Evolutionary conservation across 495 filamentous ascomycete genomes (phyloP).

Genomic region (Penicillium malachiteum): DNA sequence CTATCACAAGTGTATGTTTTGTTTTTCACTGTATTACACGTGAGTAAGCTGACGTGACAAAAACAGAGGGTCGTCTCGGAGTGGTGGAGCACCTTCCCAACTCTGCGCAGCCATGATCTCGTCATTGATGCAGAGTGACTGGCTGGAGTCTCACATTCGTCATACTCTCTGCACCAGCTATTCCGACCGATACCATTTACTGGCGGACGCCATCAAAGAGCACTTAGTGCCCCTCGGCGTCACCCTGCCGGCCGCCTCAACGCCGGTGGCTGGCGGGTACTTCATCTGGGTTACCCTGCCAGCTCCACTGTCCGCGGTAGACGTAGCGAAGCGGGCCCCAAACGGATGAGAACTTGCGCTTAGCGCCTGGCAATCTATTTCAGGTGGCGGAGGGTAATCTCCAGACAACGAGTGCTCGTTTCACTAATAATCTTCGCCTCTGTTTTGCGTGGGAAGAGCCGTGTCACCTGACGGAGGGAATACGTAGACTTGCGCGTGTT

Average conservation of each 20-base stretch:
- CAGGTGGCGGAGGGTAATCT: slow-evolving; percentile 58
- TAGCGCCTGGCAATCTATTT: slow-evolving; percentile 66
- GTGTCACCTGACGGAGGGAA: slow-evolving; percentile 64
- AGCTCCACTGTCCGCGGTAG: slow-evolving; percentile 42
- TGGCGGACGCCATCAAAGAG: slow-evolving; percentile 54
- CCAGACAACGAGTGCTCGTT: slow-evolving; percentile 35
- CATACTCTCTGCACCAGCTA: slow-evolving; percentile 53
- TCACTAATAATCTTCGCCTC: slow-evolving; percentile 58
- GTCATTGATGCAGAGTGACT: slow-evolving; percentile 53
- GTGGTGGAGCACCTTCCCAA: slow-evolving; percentile 76
- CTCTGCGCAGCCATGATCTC: slow-evolving; percentile 64
- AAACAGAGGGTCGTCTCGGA: slow-evolving; percentile 61
- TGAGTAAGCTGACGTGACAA: slow-evolving; percentile 6
- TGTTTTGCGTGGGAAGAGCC: slow-evolving; percentile 77
- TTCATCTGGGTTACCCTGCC: slow-evolving; percentile 78
- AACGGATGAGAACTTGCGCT: slow-evolving; percentile 57
- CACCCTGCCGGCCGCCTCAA: slow-evolving; percentile 33
- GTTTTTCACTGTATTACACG: neutral
- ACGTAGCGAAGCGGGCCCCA: slow-evolving; percentile 54
- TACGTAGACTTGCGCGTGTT: slow-evolving; percentile 55
- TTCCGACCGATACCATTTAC: slow-evolving; percentile 50
- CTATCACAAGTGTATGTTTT: slow-evolving; percentile 60
- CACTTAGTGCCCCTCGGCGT: slow-evolving; percentile 62
- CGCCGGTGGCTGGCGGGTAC: slow-evolving; percentile 61
- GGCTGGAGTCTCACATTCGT: slow-evolving; percentile 50